Percentiles rank a stretch among this genome's conserved stretches.
phyloP scores from a whole-genome alignment of 1,284 basidiomycete species.

The Rhizoctonia solani region DNA sequence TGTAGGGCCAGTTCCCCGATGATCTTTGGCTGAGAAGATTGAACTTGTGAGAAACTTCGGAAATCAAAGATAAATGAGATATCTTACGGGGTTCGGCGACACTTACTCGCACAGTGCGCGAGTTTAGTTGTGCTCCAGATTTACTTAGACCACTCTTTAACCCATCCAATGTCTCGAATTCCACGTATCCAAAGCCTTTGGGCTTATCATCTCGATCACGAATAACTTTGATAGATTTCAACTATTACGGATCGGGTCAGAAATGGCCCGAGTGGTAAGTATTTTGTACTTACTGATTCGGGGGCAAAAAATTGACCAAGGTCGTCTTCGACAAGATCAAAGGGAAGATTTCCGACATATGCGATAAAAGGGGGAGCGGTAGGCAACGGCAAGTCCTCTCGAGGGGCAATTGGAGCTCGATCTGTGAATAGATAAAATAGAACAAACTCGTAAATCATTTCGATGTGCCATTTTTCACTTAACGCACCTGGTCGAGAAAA shows the following conservation, averaged over 20 bases:
- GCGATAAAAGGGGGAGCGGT: slow-evolving; percentile 94
- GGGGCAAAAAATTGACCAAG: slow-evolving; percentile 79
- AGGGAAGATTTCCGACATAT: slow-evolving; percentile 94
- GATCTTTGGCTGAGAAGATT: slow-evolving; percentile 66
- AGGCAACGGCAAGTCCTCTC: slow-evolving; percentile 94
- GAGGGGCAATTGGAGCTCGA: slow-evolving; percentile 49
- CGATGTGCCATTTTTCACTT: too few species aligned
- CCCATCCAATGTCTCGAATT: slow-evolving; percentile 83
- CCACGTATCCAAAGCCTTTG: slow-evolving; percentile 98
- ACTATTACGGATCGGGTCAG: slow-evolving; percentile 48
- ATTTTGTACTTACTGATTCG: slow-evolving; percentile 55
- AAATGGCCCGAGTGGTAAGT: slow-evolving; percentile 13
- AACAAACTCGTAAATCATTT: not conserved
- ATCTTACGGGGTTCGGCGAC: slow-evolving; percentile 93
- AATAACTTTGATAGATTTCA: slow-evolving; percentile 90
- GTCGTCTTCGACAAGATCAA: slow-evolving; percentile 87
- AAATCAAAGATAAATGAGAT: slow-evolving; percentile 7
- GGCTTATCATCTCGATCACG: slow-evolving; percentile 88
- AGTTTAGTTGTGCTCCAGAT: slow-evolving; percentile 64
- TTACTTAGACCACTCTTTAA: slow-evolving; percentile 81
- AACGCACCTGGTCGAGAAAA: slow-evolving; percentile 28
- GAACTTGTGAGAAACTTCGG: slow-evolving; percentile 9
- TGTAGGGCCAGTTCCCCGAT: slow-evolving; percentile 39
- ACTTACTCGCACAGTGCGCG: slow-evolving; percentile 83
- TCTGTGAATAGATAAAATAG: slow-evolving; percentile 42